Base-by-base conservation (phyloP, 2,329 filamentous ascomycete species). In the Exophiala alcalophila region DNA sequence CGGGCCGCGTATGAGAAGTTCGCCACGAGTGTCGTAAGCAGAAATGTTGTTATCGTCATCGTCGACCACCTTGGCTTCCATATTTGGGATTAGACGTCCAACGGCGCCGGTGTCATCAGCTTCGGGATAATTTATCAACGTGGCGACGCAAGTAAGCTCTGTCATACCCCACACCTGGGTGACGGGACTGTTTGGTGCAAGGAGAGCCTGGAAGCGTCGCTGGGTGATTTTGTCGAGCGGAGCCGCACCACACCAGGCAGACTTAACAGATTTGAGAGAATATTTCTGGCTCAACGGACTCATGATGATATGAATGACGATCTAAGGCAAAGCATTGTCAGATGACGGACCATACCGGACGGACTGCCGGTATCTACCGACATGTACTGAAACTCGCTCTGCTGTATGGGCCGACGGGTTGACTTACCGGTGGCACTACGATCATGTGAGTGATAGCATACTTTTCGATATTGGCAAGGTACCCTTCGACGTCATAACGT, bases 141-240 rank as follows among this genome's bases (percentile, higher is more conserved):
- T 40, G 4, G 41, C 38, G 6, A 52, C 26, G 18, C 73, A 73
- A 53, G 57, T 47, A 7, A 58, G 66, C 57, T 78, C 75, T 0
- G 73, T 77, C 72, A 77, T 76, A 1, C 75, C 74, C 67, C 70
- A 78, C 20, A 74, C 64, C 44, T 73, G 71, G 4, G 61, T 63
- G 11, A 74, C 64, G 11, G 62, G 61, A 0, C 70, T 68, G 19
- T 65, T 58, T 1, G 52, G 48, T 15, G 64, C 57, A 23, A 76
- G 65, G 14, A 70, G 56, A 5, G 54, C 53, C 15, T 67, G 61
- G 47, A 73, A 63, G 32, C 62, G 57, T 12, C 60, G 48, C 58
- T 72, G 63, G 11, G 64, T 59, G 1, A 59, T 59, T 2, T 58
- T 62, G 5, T 68, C 66, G 3, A 77, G 63, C 2, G 72, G 67